A percentile compares a stretch with the other conserved stretches of the same genome.
Evolutionary conservation across 2,329 filamentous ascomycete species (phyloP).

Genomic region (Penicillium digitatum): DNA sequence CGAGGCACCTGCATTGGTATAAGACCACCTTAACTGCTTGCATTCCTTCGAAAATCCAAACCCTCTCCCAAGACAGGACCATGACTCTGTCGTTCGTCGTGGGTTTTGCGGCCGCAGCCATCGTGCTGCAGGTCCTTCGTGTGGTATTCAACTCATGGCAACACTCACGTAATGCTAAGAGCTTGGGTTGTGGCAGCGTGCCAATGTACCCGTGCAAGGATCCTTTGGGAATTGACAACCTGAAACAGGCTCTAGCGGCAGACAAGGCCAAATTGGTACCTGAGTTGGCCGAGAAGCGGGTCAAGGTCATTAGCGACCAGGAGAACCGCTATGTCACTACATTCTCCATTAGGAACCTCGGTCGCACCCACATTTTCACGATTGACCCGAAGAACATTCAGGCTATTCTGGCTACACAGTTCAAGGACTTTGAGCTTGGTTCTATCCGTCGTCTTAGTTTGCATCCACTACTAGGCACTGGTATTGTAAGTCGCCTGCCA

Average conservation of each 20-base stretch:
- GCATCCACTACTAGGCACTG: constrained; percentile 36
- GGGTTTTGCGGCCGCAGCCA: constrained; percentile 22
- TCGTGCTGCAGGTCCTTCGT: constrained; percentile 24
- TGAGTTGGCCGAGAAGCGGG: constrained; percentile 16
- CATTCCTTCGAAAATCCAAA: not conserved
- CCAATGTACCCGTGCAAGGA: constrained; percentile 28
- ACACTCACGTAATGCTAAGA: constrained; percentile 27
- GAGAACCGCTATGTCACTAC: constrained; percentile 28
- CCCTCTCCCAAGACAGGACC: not conserved
- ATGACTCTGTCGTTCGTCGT: constrained; percentile 23
- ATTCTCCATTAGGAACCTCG: constrained; percentile 24
- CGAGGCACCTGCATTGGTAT: not conserved
- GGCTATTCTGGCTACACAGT: constrained; percentile 77
- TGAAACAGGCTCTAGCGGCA: constrained; percentile 22
- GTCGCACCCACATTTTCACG: constrained; percentile 27
- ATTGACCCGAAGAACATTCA: constrained; percentile 64
- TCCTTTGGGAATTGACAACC: constrained; percentile 24
- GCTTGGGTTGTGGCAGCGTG: constrained; percentile 22
- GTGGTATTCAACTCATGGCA: constrained; percentile 22
- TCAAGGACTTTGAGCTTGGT: constrained; percentile 78
- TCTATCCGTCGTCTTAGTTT: constrained; percentile 63
- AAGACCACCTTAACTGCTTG: not conserved
- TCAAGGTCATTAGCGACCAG: constrained; percentile 19
- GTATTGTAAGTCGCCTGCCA: constrained; percentile 42
- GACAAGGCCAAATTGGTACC: constrained; percentile 28